Evolutionary conservation across 2,329 filamentous ascomycete species (phyloP), one percentile per base, ranked within the genome.

Genomic region (Diaporthe ampelina): DNA sequence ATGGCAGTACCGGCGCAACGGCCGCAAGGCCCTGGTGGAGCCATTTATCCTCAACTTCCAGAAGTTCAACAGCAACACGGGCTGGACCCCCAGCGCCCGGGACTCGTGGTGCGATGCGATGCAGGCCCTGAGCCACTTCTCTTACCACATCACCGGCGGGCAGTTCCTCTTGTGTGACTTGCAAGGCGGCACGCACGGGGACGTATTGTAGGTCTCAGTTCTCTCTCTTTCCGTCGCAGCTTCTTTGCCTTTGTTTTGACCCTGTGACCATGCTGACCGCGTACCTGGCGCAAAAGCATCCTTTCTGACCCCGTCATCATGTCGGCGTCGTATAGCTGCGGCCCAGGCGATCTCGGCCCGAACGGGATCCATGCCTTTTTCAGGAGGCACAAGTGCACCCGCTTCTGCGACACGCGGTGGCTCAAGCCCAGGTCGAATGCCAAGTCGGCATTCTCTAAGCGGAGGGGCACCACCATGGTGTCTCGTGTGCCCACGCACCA

Each of bases 61-160:
- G 74, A 86, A 85, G 78, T 85, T 85, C 79, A 86, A 86, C 78
- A 86, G 83, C 80, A 86, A 85, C 76, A 81, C 77, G 1, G 84
- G 84, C 54, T 86, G 84, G 84, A 78, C 32, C 50, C 77, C 83
- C 73, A 76, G 78, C 9, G 75, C 75, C 0, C 24, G 61, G 17
- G 73, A 59, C n/a, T 52, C 61, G 4, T 85, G 84, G 83, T 78
- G 79, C 3, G 75, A 82, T 32, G 81, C 77, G 4, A 85, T 85
- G 83, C 84, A 86, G 76, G 83, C 83, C 0, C 78, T 85, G n/a
- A 85, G 84, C 77, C 84, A 86, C 77, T 85, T 85, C 72, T 84
- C 82, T 74, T 85, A 85, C 76, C 82, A 85, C 77, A 65, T 82
- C 54, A 77, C 83, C 0, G 80, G 81, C 29, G 84, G 85, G 7